phyloP scores from a whole-genome alignment of 2,329 filamentous ascomycete species.

The Albifimbria verrucaria region DNA sequence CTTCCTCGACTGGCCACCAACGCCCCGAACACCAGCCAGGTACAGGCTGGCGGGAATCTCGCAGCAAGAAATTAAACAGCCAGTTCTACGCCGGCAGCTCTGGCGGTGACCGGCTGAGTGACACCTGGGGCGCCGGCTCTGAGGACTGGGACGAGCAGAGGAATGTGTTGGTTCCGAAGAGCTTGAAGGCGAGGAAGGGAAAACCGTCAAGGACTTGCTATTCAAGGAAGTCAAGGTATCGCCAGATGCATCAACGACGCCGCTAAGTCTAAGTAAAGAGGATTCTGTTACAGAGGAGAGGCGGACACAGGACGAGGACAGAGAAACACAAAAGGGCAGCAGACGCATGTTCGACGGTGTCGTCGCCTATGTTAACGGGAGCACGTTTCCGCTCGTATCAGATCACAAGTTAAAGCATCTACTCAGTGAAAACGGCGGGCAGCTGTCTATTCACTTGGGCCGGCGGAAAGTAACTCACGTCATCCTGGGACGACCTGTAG shows the following conservation, averaged over 20 bases:
- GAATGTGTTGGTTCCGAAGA: conserved; percentile 40
- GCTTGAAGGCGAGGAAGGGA: conserved; percentile 34
- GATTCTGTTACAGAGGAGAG: conserved; percentile 21
- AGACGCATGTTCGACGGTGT: conserved; percentile 64
- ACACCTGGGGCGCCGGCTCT: conserved; percentile 64
- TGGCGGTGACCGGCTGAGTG: conserved; percentile 58
- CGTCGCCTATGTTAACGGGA: conserved; percentile 83
- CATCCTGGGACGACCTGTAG: conserved; percentile 64
- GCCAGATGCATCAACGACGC: conserved; percentile 19
- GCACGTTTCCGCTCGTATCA: conserved; percentile 74
- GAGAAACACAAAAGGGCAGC: conserved; percentile 24
- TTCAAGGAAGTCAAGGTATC: conserved; percentile 42
- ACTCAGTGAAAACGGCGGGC: conserved; percentile 70
- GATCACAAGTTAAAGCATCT: conserved; percentile 83
- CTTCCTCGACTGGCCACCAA: conserved; percentile 75
- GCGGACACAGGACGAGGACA: conserved; percentile 50
- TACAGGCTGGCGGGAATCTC: conserved; percentile 67
- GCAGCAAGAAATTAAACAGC: conserved; percentile 63
- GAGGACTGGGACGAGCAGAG: conserved; percentile 47
- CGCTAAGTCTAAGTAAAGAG: conserved; percentile 12
- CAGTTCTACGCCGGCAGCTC: conserved; percentile 62
- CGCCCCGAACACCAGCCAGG: conserved; percentile 64
- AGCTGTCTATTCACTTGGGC: conserved; percentile 66
- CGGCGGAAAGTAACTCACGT: conserved; percentile 80
- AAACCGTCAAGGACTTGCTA: conserved; percentile 54